Percentiles rank a stretch among this genome's conserved stretches.
phyloP scores from a whole-genome alignment of 2,329 filamentous ascomycete species.

The Cercospora berteroae region DNA sequence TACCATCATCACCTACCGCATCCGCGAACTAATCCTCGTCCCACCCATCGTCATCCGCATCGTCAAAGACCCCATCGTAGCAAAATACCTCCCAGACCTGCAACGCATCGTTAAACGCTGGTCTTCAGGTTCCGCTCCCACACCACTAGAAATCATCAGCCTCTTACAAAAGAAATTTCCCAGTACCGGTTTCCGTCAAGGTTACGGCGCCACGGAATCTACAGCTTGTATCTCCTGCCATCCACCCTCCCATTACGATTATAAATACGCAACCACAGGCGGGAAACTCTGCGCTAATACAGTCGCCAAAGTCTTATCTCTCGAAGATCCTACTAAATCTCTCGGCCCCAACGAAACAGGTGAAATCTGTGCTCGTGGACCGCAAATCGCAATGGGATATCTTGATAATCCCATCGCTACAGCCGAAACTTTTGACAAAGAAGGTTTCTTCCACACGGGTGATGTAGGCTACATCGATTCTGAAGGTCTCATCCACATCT shows the following conservation, averaged over 20 bases:
- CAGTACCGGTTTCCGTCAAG: conserved; percentile 61
- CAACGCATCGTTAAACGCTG: conserved; percentile 50
- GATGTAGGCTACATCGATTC: conserved; percentile 57
- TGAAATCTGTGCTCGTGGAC: conserved; percentile 43
- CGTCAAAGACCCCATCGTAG: conserved; percentile 54
- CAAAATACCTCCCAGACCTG: conserved; percentile 55
- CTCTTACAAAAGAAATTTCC: conserved; percentile 57
- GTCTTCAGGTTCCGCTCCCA: conserved; percentile 60
- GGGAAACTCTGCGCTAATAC: conserved; percentile 59
- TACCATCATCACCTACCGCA: conserved; percentile 50
- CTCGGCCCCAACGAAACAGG: conserved; percentile 52
- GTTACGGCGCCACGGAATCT: conserved; percentile 68
- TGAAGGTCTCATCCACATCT: conserved; percentile 57
- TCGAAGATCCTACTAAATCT: conserved; percentile 49
- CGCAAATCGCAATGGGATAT: conserved; percentile 43
- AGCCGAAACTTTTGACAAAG: conserved; percentile 46
- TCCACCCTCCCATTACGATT: conserved; percentile 55
- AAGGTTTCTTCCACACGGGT: conserved; percentile 58
- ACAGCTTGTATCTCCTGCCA: conserved; percentile 63
- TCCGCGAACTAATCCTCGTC: conserved; percentile 57
- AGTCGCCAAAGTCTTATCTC: conserved; percentile 57
- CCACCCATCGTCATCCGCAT: conserved; percentile 61
- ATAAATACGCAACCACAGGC: conserved; percentile 56
- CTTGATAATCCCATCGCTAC: conserved; percentile 37
- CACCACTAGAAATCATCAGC: conserved; percentile 56